Percentiles rank a stretch among this genome's conserved stretches.
phyloP scores from a whole-genome alignment of 2,329 filamentous ascomycete species.

The Aspergillus awamori region DNA sequence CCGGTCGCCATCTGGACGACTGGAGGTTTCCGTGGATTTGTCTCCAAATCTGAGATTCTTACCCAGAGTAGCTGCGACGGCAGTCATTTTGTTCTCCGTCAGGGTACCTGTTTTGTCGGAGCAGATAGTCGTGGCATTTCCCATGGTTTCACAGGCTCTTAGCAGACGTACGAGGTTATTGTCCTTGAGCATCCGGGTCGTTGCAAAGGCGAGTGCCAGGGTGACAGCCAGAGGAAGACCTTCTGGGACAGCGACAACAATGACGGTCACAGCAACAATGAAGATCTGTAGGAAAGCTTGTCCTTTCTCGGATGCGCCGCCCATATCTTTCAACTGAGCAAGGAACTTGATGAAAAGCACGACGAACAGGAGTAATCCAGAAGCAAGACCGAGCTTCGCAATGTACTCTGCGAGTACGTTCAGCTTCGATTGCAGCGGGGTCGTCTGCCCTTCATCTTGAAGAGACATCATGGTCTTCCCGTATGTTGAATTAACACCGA shows the following conservation, averaged over 20 bases:
- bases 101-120: conserved; percentile 69
- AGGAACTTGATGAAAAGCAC: conserved; percentile 79
- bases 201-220: conserved; percentile 64
- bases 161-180: conserved; percentile 64
- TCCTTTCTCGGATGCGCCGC: conserved; percentile 54
- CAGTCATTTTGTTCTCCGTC: conserved; percentile 66
- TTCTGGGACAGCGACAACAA: conserved; percentile 64
- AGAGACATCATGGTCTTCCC: conserved; percentile 79
- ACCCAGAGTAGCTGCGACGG: conserved; percentile 61
- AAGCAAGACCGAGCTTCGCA: conserved; percentile 71
- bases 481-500: conserved; percentile 72
- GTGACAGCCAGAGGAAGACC: conserved; percentile 64
- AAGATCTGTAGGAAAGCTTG: conserved; percentile 62
- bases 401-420: conserved; percentile 79
- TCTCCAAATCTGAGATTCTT: conserved; percentile 49
- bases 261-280: conserved; percentile 61
- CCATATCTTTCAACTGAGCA: conserved; percentile 59
- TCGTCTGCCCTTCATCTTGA: conserved; percentile 74
- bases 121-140: conserved; percentile 65
- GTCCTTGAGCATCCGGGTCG: conserved; percentile 64
- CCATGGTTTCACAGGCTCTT: conserved; percentile 66
- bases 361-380: conserved; percentile 74
- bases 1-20: conserved; percentile 29
- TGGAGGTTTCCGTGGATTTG: conserved; percentile 35
- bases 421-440: conserved; percentile 75